Base-by-base conservation (phyloP, 1,139 yeast genomes). In the Eremothecium gossypii region DNA sequence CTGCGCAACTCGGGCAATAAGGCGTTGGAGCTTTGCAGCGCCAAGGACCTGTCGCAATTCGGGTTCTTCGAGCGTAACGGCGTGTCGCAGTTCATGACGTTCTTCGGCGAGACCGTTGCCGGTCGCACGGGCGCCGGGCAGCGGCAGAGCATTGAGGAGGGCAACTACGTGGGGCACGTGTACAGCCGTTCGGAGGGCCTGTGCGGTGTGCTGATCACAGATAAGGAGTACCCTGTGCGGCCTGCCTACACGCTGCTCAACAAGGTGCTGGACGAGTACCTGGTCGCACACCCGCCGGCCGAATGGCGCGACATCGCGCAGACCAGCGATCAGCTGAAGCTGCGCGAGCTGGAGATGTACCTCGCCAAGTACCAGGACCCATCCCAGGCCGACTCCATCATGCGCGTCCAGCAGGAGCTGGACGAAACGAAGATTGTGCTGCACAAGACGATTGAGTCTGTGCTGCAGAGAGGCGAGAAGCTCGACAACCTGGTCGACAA, bases 401-500 rank as follows among this genome's bases (percentile, higher is more conserved):
- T 91, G 95, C 84, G 83, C 65, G 98, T 91, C 30, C 98, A 93
- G 69, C 95, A 87, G 61, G 98, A 91, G 65, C 75, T 91, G 56
- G 98, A 93, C 65, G 98, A 93, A 61, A 91, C 98, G 35, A 93
- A 91, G 72, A 86, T 89, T 55, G 96, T 89, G 33, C 71, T 91
- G 58, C 97, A 91, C 67, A 87, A 91, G 69, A 87, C 97, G 38
- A 91, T 91, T 54, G 97, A 93, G 64, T 76, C 83, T 49, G 96
- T 93, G 13, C 73, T 91, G 57, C 95, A 86, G 62, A 79, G 99
- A 63, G 98, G 98, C 38, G 99, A 91, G 66, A 87, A 87, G 61
- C 74, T 91, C 58, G 98, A 91, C 61, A 76, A 93, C 40, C 72
- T 91, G 58, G 98, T 91, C 34, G 96, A 89, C 62, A 91, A 91